These are phyloP conservation scores for Neurospora sp. DNA, from an alignment of 2,329 filamentous ascomycete genomes.

Conservation along the genomic window DNA sequence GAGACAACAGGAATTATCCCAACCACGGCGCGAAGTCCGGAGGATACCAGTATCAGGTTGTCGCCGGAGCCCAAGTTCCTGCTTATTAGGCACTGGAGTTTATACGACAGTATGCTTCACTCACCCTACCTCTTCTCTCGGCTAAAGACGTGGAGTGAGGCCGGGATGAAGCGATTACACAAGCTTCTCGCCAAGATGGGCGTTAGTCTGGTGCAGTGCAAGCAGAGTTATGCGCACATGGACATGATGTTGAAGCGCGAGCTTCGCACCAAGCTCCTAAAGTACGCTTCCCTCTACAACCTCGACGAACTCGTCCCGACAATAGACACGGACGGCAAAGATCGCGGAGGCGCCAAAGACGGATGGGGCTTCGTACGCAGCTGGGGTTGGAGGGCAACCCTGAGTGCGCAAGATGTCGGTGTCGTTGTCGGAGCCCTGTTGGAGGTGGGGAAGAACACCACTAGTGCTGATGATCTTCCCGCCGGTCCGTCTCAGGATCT, in stretches of 20 bases:
- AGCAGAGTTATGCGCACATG: slow-evolving; percentile 96
- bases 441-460: slow-evolving; percentile 65
- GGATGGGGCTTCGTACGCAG: slow-evolving; percentile 96
- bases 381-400: slow-evolving; percentile 94
- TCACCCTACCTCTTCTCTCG: slow-evolving; percentile 88
- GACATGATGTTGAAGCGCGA: slow-evolving; percentile 93
- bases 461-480: slow-evolving; percentile 24
- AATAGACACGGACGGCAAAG: slow-evolving; percentile 58
- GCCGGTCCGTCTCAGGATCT: slow-evolving; percentile 25
- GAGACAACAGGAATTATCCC: slow-evolving; percentile 76
- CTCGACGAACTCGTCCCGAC: slow-evolving; percentile 86
- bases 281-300: slow-evolving; percentile 88
- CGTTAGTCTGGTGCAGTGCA: slow-evolving; percentile 84
- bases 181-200: slow-evolving; percentile 98
- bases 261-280: slow-evolving; percentile 72
- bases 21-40: slow-evolving; percentile 77
- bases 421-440: slow-evolving; percentile 85
- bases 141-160: slow-evolving; percentile 89
- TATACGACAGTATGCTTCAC: slow-evolving; percentile 98
- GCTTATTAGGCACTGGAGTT: slow-evolving; percentile 87
- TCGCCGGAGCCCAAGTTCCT: slow-evolving; percentile 92
- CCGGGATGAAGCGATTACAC: slow-evolving; percentile 76
- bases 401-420: slow-evolving; percentile 89
- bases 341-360: slow-evolving; percentile 66
- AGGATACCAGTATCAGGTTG: slow-evolving; percentile 82